These are phyloP conservation scores for Candida golubevii DNA, from an alignment of 805 yeast species.

Conservation along the genomic window DNA sequence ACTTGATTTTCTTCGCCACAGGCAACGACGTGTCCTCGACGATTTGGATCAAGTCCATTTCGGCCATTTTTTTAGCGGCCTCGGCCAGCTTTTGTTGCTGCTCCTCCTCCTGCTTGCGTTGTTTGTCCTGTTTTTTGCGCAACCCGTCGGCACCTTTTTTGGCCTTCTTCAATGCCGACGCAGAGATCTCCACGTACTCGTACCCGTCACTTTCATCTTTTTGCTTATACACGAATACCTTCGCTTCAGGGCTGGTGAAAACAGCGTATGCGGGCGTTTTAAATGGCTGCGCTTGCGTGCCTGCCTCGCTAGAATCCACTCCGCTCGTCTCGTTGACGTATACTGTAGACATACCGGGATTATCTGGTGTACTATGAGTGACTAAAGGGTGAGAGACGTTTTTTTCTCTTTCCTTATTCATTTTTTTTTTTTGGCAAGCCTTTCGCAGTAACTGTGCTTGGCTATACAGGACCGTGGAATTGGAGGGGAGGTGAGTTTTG, in stretches of 20 bases:
- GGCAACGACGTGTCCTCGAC: slow-evolving; percentile 73
- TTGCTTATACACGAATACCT: slow-evolving; percentile 57
- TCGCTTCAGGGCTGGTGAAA: slow-evolving; percentile 47
- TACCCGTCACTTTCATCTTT: slow-evolving; percentile 47
- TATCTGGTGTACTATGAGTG: not conserved
- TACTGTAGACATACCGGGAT: slow-evolving; percentile 33
- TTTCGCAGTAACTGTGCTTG: not conserved
- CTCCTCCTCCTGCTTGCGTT: slow-evolving; percentile 54
- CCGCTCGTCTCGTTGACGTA: slow-evolving; percentile 78
- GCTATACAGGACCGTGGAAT: not conserved
- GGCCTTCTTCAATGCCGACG: slow-evolving; percentile 92
- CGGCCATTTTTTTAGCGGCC: slow-evolving; percentile 69
- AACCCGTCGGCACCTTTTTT: slow-evolving; percentile 92
- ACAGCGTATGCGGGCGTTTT: slow-evolving; percentile 83
- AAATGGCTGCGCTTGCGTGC: slow-evolving; percentile 68
- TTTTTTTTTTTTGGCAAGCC: not conserved
- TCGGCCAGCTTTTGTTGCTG: slow-evolving; percentile 56
- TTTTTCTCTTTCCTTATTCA: not conserved
- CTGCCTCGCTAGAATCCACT: slow-evolving; percentile 57
- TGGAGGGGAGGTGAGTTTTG: too few relatives aligned
- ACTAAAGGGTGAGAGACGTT: not conserved
- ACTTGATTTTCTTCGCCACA: slow-evolving; percentile 61
- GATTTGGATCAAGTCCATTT: slow-evolving; percentile 67
- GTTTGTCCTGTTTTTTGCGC: slow-evolving; percentile 74
- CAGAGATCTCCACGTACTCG: slow-evolving; percentile 70